phyloP scores from a whole-genome alignment of 805 yeast genomes.

The Maudiozyma barnettii region DNA sequence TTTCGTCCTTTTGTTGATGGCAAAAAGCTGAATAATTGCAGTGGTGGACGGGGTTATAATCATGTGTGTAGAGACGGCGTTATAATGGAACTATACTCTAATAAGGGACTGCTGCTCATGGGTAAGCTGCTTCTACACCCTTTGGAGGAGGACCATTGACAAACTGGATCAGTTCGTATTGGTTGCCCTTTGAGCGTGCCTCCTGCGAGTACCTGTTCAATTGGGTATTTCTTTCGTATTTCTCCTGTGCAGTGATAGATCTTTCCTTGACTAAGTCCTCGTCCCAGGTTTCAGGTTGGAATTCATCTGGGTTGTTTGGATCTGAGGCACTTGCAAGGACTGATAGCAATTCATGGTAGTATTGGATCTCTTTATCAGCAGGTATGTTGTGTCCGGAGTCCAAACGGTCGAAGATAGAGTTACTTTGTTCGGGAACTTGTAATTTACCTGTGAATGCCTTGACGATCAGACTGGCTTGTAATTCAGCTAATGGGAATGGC shows the following conservation, averaged over 20 bases:
- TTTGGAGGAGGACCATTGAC: neutral
- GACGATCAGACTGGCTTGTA: conserved; percentile 58
- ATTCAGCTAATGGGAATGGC: conserved; percentile 52
- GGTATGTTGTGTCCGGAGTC: conserved; percentile 12
- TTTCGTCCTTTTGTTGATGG: too few species aligned
- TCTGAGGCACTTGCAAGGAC: conserved; percentile 7
- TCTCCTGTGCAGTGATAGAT: conserved; percentile 9
- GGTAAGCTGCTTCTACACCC: conserved; percentile 1
- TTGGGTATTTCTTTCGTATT: conserved; percentile 14
- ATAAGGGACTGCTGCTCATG: neutral
- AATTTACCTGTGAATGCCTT: conserved; percentile 52
- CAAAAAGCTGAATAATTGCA: too few species aligned
- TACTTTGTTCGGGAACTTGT: conserved; percentile 33
- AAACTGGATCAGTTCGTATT: conserved; percentile 11
- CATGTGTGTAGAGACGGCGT: neutral
- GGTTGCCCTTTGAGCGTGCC: conserved; percentile 11
- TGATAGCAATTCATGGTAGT: conserved; percentile 18
- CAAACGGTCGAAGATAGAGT: conserved; percentile 1
- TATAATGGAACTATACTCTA: neutral
- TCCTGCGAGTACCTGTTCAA: conserved; percentile 11
- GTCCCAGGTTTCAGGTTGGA: conserved; percentile 23
- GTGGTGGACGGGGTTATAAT: neutral
- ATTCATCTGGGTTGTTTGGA: conserved; percentile 9
- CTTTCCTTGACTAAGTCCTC: conserved; percentile 11
- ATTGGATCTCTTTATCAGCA: conserved; percentile 18